A percentile compares a stretch with the other conserved stretches of the same genome.
These are phyloP conservation scores for Paramecium primaurelia DNA, from an alignment of 73 alveolate species.

Conservation along the genomic window DNA sequence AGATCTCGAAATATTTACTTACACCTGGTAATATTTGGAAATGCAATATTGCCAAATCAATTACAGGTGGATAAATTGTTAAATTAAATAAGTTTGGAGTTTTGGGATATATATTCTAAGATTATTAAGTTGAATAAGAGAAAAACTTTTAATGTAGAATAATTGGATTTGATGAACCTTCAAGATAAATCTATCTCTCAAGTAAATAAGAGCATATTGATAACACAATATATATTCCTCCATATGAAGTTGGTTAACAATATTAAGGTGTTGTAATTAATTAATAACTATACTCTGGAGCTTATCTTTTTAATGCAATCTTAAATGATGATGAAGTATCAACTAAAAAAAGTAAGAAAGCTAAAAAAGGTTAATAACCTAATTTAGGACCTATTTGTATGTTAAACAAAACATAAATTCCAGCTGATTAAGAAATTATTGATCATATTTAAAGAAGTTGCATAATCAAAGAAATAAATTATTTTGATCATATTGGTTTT, in stretches of 20 bases:
- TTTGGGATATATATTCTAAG: not conserved
- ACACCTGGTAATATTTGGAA: constrained; percentile 7
- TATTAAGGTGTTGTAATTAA: not conserved
- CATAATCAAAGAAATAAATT: not conserved
- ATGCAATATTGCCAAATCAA: not conserved
- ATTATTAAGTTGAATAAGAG: not conserved
- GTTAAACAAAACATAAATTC: not conserved
- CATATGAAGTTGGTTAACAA: not conserved
- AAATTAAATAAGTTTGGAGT: constrained; percentile 6
- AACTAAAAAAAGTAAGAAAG: constrained; percentile 27
- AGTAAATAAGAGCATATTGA: not conserved
- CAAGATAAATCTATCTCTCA: constrained; percentile 4
- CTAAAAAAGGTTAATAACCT: not conserved
- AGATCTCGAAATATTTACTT: not conserved
- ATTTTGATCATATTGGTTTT: constrained; percentile 29
- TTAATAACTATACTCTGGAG: not conserved
- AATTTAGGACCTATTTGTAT: constrained; percentile 28
- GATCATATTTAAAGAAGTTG: not conserved
- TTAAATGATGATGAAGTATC: not conserved
- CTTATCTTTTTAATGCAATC: not conserved
- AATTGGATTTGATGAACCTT: constrained; percentile 29
- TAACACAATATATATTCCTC: not conserved
- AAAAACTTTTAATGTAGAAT: not conserved
- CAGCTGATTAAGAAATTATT: not conserved
- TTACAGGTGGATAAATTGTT: not conserved